Percentiles rank a stretch among this genome's conserved stretches.
Conservation (phyloP, 345 rosid genomes). For the Melaleuca alternifolia region DNA sequence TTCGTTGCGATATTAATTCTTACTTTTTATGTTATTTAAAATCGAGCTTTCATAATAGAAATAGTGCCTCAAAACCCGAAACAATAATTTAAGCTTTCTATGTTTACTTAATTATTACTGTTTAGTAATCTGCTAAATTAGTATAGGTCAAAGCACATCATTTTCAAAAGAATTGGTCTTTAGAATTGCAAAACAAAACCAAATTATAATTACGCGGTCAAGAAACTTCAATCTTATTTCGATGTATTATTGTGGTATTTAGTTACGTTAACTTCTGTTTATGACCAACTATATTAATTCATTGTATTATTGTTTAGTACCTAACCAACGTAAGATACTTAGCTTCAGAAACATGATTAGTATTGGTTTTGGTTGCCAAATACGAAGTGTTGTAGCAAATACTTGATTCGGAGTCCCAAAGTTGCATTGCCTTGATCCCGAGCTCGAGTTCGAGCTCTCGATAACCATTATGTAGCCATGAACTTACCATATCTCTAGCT, state of each 20-base stretch:
- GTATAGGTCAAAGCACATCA: background rate
- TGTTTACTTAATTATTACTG: background rate
- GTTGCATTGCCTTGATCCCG: background rate
- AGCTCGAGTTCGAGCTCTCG: background rate
- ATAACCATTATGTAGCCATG: background rate
- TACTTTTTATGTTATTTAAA: background rate
- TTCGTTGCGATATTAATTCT: no score
- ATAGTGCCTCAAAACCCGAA: background rate
- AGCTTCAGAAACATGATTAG: background rate
- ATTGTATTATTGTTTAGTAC: background rate
- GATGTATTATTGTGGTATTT: no score
- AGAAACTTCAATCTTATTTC: background rate
- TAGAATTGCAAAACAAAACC: fast-evolving
- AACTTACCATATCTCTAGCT: background rate
- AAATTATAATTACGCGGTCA: background rate
- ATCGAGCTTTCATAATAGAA: background rate
- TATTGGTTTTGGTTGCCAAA: background rate
- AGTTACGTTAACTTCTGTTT: background rate
- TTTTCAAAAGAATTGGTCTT: background rate
- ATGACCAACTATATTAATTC: background rate
- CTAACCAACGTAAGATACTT: background rate
- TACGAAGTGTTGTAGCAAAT: fast-evolving
- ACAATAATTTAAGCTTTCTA: background rate
- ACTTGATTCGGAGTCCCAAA: background rate
- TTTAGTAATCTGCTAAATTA: background rate